Evolutionary conservation across 805 yeast species (phyloP), one percentile per base, ranked within the genome.

Genomic region (Candida caryicola): DNA sequence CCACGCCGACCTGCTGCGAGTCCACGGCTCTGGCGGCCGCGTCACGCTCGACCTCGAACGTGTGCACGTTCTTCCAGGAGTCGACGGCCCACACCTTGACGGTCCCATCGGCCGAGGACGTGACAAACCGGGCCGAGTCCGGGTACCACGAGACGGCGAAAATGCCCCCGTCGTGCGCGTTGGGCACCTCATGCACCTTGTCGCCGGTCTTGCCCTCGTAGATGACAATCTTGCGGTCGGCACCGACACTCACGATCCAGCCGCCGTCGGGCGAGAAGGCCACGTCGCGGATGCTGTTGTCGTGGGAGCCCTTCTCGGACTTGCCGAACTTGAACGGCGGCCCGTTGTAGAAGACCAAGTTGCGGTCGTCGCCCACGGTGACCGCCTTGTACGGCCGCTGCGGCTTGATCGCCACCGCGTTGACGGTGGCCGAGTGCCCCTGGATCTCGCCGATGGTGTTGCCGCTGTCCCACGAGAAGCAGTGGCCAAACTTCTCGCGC

Each of bases 371-470:
- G 28, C 95, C 78, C 6, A 84, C 97, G 2, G 98, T 89, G 4
- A 85, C 95, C 0, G 96, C 96, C 40, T 96, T 72, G 67, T 85
- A 87, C 7, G 99, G 99, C 61, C 99, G 78, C 46, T 75, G 77
- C 15, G 90, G 88, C 54, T 84, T 82, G 47, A 91, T 82, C 40
- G 84, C 79, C 15, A 89, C 95, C 0, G 93, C 87, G 54, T 85
- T 88, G 55, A 91, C 79, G 33, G 76, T 78, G 17, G 87, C 81
- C 13, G 91, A 75, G 58, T 93, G 99, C 17, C 99, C 99, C 34
- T 89, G 81, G 51, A 91, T 82, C 57, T 93, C 98, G 39, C 99
- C 99, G 31, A 93, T 81, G n/a, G 96, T 79, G 62, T 93, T 93
- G 44, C 99, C 99, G 1, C 95, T 77, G 56, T 93, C 99, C 76